phyloP scores from a whole-genome alignment of 2,329 filamentous ascomycete species.

The Aspergillus melleus region DNA sequence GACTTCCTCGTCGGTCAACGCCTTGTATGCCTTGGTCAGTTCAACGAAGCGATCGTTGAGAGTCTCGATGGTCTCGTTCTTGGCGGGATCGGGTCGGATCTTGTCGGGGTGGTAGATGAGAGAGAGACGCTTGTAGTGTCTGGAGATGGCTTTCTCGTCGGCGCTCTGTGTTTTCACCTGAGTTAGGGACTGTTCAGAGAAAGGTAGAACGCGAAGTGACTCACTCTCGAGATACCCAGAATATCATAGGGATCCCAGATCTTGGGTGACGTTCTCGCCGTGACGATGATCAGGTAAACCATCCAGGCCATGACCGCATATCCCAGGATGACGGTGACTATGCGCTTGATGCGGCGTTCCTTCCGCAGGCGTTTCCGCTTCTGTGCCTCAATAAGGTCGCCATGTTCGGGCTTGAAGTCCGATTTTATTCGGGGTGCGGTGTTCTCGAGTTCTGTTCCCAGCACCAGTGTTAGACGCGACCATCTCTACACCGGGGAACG shows the following conservation, averaged over 20 bases:
- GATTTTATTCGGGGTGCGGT: slow-evolving; percentile 80
- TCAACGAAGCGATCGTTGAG: slow-evolving; percentile 91
- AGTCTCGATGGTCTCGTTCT: slow-evolving; percentile 83
- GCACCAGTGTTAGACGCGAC: slow-evolving; percentile 7
- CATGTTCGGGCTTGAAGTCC: slow-evolving; percentile 78
- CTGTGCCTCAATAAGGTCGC: slow-evolving; percentile 77
- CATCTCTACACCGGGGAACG: neutral
- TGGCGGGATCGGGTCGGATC: slow-evolving; percentile 73
- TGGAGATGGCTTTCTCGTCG: slow-evolving; percentile 88
- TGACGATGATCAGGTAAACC: slow-evolving; percentile 84
- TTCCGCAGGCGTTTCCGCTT: slow-evolving; percentile 85
- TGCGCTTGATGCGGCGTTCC: slow-evolving; percentile 84
- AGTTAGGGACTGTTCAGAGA: slow-evolving; percentile 1
- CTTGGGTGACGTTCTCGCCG: slow-evolving; percentile 69
- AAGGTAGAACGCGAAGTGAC: slow-evolving; percentile 22
- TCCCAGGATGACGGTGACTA: slow-evolving; percentile 70
- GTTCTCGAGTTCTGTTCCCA: slow-evolving; percentile 63
- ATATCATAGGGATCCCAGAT: slow-evolving; percentile 98
- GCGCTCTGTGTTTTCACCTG: slow-evolving; percentile 57
- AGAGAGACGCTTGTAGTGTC: slow-evolving; percentile 82
- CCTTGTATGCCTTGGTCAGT: slow-evolving; percentile 96
- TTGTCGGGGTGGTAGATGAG: slow-evolving; percentile 93
- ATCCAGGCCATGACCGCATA: slow-evolving; percentile 87
- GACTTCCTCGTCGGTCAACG: slow-evolving; percentile 93
- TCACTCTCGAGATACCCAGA: slow-evolving; percentile 77